Conservation (phyloP, 139 green algal species). For the Picochlorum sp. region DNA sequence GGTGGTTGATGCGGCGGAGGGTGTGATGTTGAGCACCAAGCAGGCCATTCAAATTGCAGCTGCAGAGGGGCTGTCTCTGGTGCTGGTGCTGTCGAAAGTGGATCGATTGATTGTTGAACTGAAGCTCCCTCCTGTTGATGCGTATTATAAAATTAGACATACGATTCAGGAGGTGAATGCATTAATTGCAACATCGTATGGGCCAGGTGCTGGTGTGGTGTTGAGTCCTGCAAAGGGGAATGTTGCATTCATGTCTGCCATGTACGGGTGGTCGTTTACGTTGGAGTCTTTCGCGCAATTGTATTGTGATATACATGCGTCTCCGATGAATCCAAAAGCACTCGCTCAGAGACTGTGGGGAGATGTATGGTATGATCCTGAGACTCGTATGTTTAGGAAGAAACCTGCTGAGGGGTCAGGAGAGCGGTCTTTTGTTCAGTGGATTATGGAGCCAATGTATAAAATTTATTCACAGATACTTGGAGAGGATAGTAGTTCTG, state of each 20-base stretch:
- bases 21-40: conserved; percentile 85
- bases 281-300: conserved; percentile 80
- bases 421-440: conserved; percentile 90
- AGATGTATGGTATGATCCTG: conserved; percentile 60
- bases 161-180: conserved; percentile 93
- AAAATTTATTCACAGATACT: conserved; percentile 80
- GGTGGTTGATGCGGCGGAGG: conserved; percentile 92
- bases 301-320: conserved; percentile 44
- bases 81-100: conserved; percentile 87
- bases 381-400: conserved; percentile 70
- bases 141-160: conserved; percentile 96
- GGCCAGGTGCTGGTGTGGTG: neutral
- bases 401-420: conserved; percentile 41
- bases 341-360: conserved; percentile 69
- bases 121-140: conserved; percentile 93
- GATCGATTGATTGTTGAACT: conserved; percentile 89
- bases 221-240: conserved; percentile 79
- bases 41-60: conserved; percentile 68
- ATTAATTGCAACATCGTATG: conserved; percentile 31
- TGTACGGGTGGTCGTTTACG: conserved; percentile 87
- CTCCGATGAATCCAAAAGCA: conserved; percentile 28
- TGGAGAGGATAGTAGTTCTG: conserved; percentile 41
- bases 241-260: conserved; percentile 73
- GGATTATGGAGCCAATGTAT: conserved; percentile 95
- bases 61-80: conserved; percentile 76